Conservation (phyloP, 768 basidiomycete species). For the Russula sp. region DNA sequence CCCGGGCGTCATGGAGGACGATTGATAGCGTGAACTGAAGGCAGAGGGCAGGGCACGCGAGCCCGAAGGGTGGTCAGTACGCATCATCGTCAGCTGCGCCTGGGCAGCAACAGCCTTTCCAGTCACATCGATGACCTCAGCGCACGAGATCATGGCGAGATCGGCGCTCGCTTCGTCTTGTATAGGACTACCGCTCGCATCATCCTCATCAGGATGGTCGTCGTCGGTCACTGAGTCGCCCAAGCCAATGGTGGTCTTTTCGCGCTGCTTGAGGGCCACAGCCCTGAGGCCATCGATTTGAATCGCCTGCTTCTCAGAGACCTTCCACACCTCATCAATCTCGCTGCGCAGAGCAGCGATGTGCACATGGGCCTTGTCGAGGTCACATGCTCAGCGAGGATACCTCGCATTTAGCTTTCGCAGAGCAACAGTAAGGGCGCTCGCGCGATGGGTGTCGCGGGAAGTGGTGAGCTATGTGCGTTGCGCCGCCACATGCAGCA, state of each 20-base stretch:
- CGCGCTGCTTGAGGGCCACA: constrained; percentile 22
- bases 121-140: constrained; percentile 19
- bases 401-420: constrained; percentile 77
- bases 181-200: background rate
- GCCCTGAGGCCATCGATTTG: constrained; percentile 63
- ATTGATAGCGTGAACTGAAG: background rate
- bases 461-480: constrained; percentile 54
- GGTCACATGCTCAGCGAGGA: constrained; percentile 55
- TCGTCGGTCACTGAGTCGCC: no score
- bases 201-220: constrained; percentile 24
- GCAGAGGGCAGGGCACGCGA: background rate
- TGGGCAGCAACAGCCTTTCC: constrained; percentile 18
- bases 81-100: constrained; percentile 17
- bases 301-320: constrained; percentile 64
- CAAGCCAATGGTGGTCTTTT: constrained; percentile 7
- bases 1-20: background rate
- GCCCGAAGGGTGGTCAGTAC: background rate
- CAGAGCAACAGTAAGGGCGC: no score
- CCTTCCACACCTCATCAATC: constrained; percentile 74
- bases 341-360: constrained; percentile 59
- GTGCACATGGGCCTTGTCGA: constrained; percentile 41
- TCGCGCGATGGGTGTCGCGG: constrained; percentile 59
- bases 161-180: constrained; percentile 5
- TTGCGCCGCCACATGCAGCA: constrained; percentile 57
- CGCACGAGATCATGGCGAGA: constrained; percentile 20